Conservation (phyloP, 2,329 filamentous ascomycete genomes). For the Ophiocordyceps sinensis region DNA sequence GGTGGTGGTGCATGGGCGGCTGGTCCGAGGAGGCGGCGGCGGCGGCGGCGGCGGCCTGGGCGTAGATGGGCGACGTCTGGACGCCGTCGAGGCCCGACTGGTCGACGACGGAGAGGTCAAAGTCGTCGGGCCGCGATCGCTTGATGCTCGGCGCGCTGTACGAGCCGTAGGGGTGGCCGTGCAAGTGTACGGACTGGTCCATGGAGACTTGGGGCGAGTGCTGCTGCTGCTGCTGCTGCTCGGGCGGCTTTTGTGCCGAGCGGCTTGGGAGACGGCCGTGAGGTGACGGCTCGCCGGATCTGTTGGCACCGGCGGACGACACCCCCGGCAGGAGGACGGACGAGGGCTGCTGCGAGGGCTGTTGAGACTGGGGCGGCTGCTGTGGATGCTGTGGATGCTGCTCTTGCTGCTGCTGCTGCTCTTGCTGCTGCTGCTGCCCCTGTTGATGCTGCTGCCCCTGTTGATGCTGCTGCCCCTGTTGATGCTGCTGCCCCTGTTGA, state of each 20-base stretch:
- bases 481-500: conserved; percentile 1
- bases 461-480: not conserved
- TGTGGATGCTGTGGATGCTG: not conserved
- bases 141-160: conserved; percentile 26
- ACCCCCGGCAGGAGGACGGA: conserved; percentile 32
- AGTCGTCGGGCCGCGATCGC: conserved; percentile 41
- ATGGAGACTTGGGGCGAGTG: conserved; percentile 39
- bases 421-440: conserved; percentile 11
- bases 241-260: conserved; percentile 26
- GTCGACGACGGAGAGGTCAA: conserved; percentile 42
- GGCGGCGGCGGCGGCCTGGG: not conserved
- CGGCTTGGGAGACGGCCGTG: conserved; percentile 18
- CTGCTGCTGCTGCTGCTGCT: conserved; percentile 20
- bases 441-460: conserved; percentile 1
- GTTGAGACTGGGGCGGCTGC: not conserved
- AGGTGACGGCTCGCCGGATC: conserved; percentile 21
- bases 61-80: conserved; percentile 25
- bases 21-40: not conserved
- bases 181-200: conserved; percentile 41
- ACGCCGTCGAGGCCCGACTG: conserved; percentile 41
- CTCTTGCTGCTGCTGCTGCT: not conserved
- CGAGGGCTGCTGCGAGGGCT: conserved; percentile 4
- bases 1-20: conserved; percentile 52
- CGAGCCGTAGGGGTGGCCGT: conserved; percentile 21
- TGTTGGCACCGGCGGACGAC: conserved; percentile 28